A percentile compares a stretch with the other conserved stretches of the same genome.
Evolutionary conservation across 78 protist species (phyloP).

Genomic region (Dictyostelium brefeldianum): DNA sequence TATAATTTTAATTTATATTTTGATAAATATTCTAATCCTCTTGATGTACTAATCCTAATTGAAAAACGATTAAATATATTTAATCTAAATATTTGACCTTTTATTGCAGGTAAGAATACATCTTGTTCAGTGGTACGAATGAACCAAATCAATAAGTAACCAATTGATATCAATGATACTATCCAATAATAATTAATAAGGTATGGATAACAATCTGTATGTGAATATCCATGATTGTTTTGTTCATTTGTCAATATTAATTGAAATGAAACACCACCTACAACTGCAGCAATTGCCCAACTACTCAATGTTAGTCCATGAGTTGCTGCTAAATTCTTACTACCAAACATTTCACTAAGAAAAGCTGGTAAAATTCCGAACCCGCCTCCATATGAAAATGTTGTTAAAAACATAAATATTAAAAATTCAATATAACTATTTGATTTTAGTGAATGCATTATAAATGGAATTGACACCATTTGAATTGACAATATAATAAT

Average conservation of each 20-base stretch:
- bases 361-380: slow-evolving; percentile 79
- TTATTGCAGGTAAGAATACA: neutral
- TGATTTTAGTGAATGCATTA: too few relatives aligned
- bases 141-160: slow-evolving; percentile 24
- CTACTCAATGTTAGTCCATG: slow-evolving; percentile 49
- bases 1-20: neutral
- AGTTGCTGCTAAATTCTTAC: slow-evolving; percentile 66
- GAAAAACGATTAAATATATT: neutral
- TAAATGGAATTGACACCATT: too few relatives aligned
- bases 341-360: slow-evolving; percentile 72
- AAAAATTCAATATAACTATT: too few relatives aligned
- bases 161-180: neutral
- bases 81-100: slow-evolving; percentile 26
- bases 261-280: slow-evolving; percentile 30
- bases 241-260: neutral
- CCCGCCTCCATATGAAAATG: slow-evolving; percentile 56
- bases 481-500: too few relatives aligned
- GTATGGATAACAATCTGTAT: neutral
- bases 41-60: neutral
- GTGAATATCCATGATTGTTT: neutral
- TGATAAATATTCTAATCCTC: slow-evolving; percentile 12
- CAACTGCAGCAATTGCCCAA: slow-evolving; percentile 12
- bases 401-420: neutral
- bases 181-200: slow-evolving; percentile 30
- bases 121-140: neutral